Conservation (phyloP, 1,284 basidiomycete genomes). For the Cerioporus squamosus region DNA sequence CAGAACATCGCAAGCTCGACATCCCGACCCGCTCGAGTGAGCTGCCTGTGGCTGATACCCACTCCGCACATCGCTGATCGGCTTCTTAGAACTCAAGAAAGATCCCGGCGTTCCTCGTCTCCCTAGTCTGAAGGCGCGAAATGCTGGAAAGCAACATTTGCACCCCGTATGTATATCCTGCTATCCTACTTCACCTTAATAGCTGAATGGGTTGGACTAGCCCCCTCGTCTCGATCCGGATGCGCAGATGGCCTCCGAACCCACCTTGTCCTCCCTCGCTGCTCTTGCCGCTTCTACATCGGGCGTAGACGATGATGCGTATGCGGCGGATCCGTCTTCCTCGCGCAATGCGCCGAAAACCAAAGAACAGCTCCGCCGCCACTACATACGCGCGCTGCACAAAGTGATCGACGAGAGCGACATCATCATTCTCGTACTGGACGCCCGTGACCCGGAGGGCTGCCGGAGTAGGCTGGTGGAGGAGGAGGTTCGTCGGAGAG, state of each 20-base stretch:
- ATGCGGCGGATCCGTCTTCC: slow-evolving; percentile 30
- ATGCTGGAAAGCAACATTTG: slow-evolving; percentile 55
- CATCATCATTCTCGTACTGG: slow-evolving; percentile 86
- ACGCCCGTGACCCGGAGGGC: slow-evolving; percentile 92
- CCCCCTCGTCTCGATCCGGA: slow-evolving; percentile 50
- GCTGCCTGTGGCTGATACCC: slow-evolving; percentile 15
- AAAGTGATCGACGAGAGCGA: slow-evolving; percentile 95
- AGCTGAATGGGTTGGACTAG: slow-evolving; percentile 3
- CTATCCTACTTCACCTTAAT: neutral
- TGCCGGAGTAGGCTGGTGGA: slow-evolving; percentile 88
- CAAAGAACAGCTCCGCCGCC: slow-evolving; percentile 68
- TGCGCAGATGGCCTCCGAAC: slow-evolving; percentile 73
- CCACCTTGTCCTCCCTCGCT: slow-evolving; percentile 65
- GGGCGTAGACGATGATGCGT: slow-evolving; percentile 27
- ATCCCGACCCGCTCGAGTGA: slow-evolving; percentile 62
- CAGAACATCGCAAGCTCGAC: slow-evolving; percentile 49
- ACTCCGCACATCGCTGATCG: neutral
- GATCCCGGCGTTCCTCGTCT: slow-evolving; percentile 83
- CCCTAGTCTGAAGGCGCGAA: slow-evolving; percentile 66
- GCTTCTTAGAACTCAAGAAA: slow-evolving; percentile 70
- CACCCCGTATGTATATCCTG: slow-evolving; percentile 36
- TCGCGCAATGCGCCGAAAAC: slow-evolving; percentile 47
- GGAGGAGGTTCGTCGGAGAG: slow-evolving; percentile 85
- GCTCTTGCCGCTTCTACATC: slow-evolving; percentile 42
- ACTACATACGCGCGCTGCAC: slow-evolving; percentile 78